Evolutionary conservation across 1,284 basidiomycete genomes (phyloP), one percentile per base, ranked within the genome.

Genomic region (Tylopilus sp.): DNA sequence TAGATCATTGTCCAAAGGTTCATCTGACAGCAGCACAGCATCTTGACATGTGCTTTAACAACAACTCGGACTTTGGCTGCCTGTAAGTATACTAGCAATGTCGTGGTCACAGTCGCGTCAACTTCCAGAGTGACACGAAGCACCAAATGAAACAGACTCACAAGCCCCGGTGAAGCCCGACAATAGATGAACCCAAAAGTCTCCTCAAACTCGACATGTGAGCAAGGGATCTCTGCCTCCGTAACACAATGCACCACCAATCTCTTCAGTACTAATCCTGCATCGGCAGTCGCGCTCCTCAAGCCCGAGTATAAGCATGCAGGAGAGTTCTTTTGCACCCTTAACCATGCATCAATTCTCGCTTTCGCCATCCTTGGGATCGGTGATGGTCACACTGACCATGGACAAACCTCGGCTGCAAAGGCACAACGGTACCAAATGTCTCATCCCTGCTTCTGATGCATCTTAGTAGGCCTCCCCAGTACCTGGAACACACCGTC

Each of bases 401-500:
- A 58, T 74, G 54, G 26, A 12, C 13, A 15, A 36, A 52, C 44
- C 12, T 62, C 12, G 71, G 73, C 60, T 65, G 69, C 55, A 68
- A 73, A 2, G 68, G 74, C 41, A 70, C 70, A 1, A 78, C 70
- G 16, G 78, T 71, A 19, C 85, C 85, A 73, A 90, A 89, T 85
- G 68, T 90, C 88, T 18, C 47, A 24, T n/a, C 15, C n/a, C 47
- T 67, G 70, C 62, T 79, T 79, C 26, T 62, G 70, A 57, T 71
- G 77, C 0, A 57, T 70, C 53, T 74, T 79, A 32, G 58, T 53
- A 54, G 83, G 84, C 22, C 87, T 63, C n/a, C 81, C 78, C 0
- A 87, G 88, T 8, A 88, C 79, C 71, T 87, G 89, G 76, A 88
- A 88, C 3, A 33, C 68, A 47, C 60, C 33, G 24, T 77, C 70